A percentile compares a stretch with the other conserved stretches of the same genome.
Conservation (phyloP, 768 basidiomycete genomes). For the Boletus subparvulus region DNA sequence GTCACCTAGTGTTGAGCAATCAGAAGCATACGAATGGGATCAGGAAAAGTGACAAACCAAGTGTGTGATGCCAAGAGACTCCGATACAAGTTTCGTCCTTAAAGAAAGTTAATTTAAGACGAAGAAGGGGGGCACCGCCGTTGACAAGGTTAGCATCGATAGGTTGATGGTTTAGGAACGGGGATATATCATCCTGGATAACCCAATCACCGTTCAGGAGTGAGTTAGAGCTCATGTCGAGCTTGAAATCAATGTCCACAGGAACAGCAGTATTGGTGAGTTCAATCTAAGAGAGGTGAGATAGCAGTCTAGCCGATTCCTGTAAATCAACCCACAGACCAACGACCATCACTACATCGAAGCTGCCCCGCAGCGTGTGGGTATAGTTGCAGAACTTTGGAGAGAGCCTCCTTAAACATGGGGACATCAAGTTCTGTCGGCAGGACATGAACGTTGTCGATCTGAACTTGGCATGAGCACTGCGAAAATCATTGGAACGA, state of each 20-base stretch:
- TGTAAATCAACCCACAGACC: slow-evolving; percentile 19
- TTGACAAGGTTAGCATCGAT: slow-evolving; percentile 16
- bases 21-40: not conserved
- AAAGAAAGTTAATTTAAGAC: slow-evolving; percentile 29
- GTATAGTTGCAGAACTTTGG: slow-evolving; percentile 21
- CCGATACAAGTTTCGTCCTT: slow-evolving; percentile 29
- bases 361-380: slow-evolving; percentile 27
- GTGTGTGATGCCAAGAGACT: slow-evolving; percentile 36
- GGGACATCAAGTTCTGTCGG: slow-evolving; percentile 12
- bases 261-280: slow-evolving; percentile 19
- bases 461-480: slow-evolving; percentile 3
- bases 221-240: slow-evolving; percentile 3
- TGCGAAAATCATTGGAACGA: not conserved
- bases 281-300: slow-evolving; percentile 20
- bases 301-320: not conserved
- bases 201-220: slow-evolving; percentile 27
- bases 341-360: slow-evolving; percentile 6
- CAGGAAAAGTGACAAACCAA: slow-evolving; percentile 21
- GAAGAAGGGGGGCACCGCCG: slow-evolving; percentile 20
- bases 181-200: slow-evolving; percentile 23
- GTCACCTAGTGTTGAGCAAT: slow-evolving; percentile 25
- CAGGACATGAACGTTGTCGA: slow-evolving; percentile 21
- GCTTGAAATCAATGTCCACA: slow-evolving; percentile 15
- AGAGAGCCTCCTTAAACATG: slow-evolving; percentile 25
- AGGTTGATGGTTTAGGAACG: slow-evolving; percentile 17